Evolutionary conservation across 2,329 filamentous ascomycete species (phyloP), one percentile per base, ranked within the genome.

Genomic region (Aspergillus melleus): DNA sequence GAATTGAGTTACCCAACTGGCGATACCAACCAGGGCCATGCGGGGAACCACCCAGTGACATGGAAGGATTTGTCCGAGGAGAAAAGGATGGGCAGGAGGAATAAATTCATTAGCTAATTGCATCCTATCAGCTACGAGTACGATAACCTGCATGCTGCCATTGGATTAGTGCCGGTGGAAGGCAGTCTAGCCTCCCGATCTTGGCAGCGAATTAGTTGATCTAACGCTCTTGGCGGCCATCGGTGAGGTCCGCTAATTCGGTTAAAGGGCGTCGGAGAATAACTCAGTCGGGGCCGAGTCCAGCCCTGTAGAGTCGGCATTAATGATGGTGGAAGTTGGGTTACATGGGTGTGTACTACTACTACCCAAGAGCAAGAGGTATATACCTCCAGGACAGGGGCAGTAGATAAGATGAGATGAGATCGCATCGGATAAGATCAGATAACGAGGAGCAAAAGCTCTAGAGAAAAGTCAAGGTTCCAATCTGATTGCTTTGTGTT

Each of bases 91-190:
- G 14, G 44, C 42, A 47, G 44, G 3, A 55, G n/a, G 8, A 9
- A 14, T 8, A 14, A 36, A 39, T 8, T 49, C 32, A 49, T 49
- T 55, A 55, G 53, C 53, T 55, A 55, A 55, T 55, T 24, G 53
- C 44, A 4, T 10, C 24, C 53, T 46, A 55, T 55, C 44, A 44
- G 22, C 16, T 36, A 20, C 16, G 42, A 46, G 10, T 29, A 29
- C 6, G 26, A 29, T 29, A 9, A 2, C 26, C 26, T 29, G 26
- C 26, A 29, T 26, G 24, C 16, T 44, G 36, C 36, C 52, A 54
- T 46, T 52, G 50, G 50, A 39, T 39, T 24, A 32, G n/a, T 32
- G 26, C 36, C 26, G 26, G 36, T 29, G 26, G 20, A 52, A 26
- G 19, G 50, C 19, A 52, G 50, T 22, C 46, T 26, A 54, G 52